Evolutionary conservation across 2,329 filamentous ascomycete genomes (phyloP), one percentile per base, ranked within the genome.

Genomic region (Nigrospora sphaerica): DNA sequence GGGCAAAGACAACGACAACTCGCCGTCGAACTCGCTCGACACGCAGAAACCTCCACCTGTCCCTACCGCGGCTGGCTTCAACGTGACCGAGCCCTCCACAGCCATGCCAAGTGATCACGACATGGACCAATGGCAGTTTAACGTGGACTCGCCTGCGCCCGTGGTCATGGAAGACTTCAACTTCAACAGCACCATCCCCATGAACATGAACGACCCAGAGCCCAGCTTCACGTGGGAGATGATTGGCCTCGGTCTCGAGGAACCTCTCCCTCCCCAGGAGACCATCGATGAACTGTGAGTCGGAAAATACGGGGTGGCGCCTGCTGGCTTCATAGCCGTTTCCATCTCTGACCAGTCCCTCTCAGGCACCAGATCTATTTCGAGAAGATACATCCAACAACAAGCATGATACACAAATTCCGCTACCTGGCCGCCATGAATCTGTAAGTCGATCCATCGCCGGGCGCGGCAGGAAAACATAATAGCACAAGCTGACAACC

Each of bases 341-440:
- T 31, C 14, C 11, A 17, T 38, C 12, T 23, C 33, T 23, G 11
- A 19, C 17, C 17, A 19, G 18, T 32, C 10, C 13, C 17, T 39
- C 31, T 13, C 60, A 88, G 83, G 50, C 85, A 95, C 58, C 78
- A 87, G 56, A 81, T 93, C 23, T 98, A 87, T 66, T 97, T 97
- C 61, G 83, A 91, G 47, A 96, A 95, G 64, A 78, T 95, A 11
- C 88, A 97, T 60, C 84, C 86, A 1, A 89, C 88, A 0, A 59
- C 88, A 47, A 90, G 93, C 14, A 87, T 97, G 77, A 86, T 97
- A 47, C 92, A 98, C 63, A 86, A 84, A 57, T 88, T 85, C 49
- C 82, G 92, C 44, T 97, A 93, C 62, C 73, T 93, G 48, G 86
- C 90, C 17, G 88, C 88, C 32, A 88, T 96, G 83, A 89, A 92